phyloP scores from a whole-genome alignment of 2,329 filamentous ascomycete genomes.

The Aureobasidium uvarum region DNA sequence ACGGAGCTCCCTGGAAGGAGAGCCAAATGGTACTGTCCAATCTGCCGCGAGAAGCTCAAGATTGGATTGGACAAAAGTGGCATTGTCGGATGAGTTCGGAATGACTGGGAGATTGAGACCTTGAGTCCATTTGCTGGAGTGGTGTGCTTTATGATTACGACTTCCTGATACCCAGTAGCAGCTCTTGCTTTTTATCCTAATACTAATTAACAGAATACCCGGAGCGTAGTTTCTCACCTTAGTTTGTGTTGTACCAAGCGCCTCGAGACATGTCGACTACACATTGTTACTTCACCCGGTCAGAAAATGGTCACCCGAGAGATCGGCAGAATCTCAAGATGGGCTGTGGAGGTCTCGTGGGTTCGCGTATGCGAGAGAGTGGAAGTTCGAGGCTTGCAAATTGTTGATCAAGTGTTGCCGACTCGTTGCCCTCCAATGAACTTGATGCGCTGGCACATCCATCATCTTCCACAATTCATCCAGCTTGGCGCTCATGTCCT shows the following conservation, averaged over 20 bases:
- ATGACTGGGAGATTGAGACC: background rate
- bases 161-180: constrained; percentile 21
- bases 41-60: constrained; percentile 60
- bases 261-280: background rate
- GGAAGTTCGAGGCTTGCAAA: background rate
- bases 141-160: constrained; percentile 19
- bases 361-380: background rate
- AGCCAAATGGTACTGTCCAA: constrained; percentile 81
- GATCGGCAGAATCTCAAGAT: background rate
- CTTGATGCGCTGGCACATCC: constrained; percentile 12
- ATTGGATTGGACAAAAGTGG: constrained; percentile 36
- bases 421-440: constrained; percentile 7
- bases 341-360: background rate
- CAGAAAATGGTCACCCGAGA: background rate
- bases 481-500: background rate
- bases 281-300: background rate
- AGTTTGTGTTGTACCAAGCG: background rate
- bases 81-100: constrained; percentile 29
- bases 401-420: background rate
- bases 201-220: constrained; percentile 2
- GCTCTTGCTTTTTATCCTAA: constrained; percentile 6
- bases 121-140: background rate
- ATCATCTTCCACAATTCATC: background rate
- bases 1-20: constrained; percentile 66
- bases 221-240: background rate